Evolutionary conservation across 139 green algal species (phyloP), one percentile per base, ranked within the genome.

Genomic region (Haematococcus lacustris): DNA sequence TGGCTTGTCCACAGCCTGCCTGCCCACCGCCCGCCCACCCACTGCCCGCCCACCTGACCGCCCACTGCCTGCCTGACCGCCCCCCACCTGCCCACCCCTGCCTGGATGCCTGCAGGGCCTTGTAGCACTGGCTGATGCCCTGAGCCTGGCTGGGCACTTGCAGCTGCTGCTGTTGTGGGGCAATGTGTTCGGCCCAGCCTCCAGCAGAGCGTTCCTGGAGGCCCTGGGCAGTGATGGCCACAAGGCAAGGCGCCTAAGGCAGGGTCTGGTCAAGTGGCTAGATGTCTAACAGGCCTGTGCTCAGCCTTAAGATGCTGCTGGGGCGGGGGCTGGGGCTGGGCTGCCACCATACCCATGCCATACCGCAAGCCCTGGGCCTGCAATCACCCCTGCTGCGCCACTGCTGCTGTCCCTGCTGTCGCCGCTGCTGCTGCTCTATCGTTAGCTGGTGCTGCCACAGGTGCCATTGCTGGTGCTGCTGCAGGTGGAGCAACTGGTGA

Each of bases 141-240:
- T 87, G 43, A 66, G 47, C 23, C 33, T 77, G 59, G 62, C 73
- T 21, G 37, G 68, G n/a, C 62, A 78, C 2, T 25, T 84, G 43
- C 70, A 77, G 71, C 9, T 64, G n/a, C 66, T 86, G 68, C 35
- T 74, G 32, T 7, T 86, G 62, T 86, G 81, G 81, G 81, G 81
- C 51, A 86, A 86, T 68, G 38, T 57, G n/a, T 76, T 83, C 32
- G 74, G 77, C 0, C 77, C 73, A 0, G 75, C 51, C 33, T 33
- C 74, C 28, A 68, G 67, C 37, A 50, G 73, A 1, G 74, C 81
- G 26, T 41, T 83, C 33, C 17, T 51, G 1, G 74, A 83, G 17
- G 65, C 72, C 25, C 53, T 86, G 43, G 66, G 63, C 35, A 39
- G 7, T 43, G 61, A 25, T 34, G 23, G 28, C 34, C 41, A 69